A percentile compares a stretch with the other conserved stretches of the same genome.
phyloP scores from a whole-genome alignment of 768 basidiomycete species.

The Pleurotus giganteus region DNA sequence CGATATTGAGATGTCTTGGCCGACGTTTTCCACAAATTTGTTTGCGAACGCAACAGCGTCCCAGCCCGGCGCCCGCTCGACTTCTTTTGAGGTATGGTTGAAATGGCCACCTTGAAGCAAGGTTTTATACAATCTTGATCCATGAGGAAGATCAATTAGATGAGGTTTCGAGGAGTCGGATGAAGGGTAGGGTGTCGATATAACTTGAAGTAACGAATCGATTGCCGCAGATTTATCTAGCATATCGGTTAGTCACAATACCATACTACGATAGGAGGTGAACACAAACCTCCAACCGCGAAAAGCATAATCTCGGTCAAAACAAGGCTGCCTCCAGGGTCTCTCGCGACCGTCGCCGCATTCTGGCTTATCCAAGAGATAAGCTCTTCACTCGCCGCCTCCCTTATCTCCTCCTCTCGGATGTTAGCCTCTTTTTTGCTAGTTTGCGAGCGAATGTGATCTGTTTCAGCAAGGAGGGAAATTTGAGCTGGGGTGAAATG shows the following conservation, averaged over 20 bases:
- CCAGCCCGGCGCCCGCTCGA: slow-evolving; percentile 55
- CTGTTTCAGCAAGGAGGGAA: slow-evolving; percentile 68
- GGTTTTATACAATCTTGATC: slow-evolving; percentile 83
- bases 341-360: slow-evolving; percentile 61
- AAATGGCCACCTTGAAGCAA: slow-evolving; percentile 92
- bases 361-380: slow-evolving; percentile 67
- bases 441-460: slow-evolving; percentile 61
- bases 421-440: slow-evolving; percentile 77
- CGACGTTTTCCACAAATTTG: slow-evolving; percentile 53
- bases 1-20: slow-evolving; percentile 44
- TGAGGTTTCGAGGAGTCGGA: slow-evolving; percentile 50
- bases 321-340: slow-evolving; percentile 78
- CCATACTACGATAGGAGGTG: background rate
- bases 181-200: slow-evolving; percentile 57
- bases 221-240: slow-evolving; percentile 71
- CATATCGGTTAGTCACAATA: background rate
- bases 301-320: slow-evolving; percentile 82
- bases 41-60: slow-evolving; percentile 59
- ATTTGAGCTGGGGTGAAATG: slow-evolving; percentile 89
- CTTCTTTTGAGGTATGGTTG: slow-evolving; percentile 53
- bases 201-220: slow-evolving; percentile 55
- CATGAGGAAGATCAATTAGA: slow-evolving; percentile 78
- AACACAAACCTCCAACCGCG: slow-evolving; percentile 71
- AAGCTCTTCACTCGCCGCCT: slow-evolving; percentile 70
- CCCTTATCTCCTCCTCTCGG: slow-evolving; percentile 69